Base-by-base conservation (phyloP, 345 rosid genomes). In the Mangifera indica region DNA sequence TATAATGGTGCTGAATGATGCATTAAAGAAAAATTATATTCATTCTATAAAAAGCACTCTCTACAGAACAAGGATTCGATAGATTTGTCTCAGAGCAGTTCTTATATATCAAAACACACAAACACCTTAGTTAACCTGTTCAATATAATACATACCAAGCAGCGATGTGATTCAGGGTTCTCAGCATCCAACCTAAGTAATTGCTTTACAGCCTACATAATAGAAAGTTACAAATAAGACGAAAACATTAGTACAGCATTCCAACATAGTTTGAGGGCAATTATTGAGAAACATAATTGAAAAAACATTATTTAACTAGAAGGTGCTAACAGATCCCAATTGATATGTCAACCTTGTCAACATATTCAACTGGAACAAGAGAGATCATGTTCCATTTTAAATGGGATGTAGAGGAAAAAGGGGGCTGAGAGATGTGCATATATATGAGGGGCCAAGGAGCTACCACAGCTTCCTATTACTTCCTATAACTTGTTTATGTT, bases 81-180 rank as follows among this genome's bases (percentile, higher is more conserved):
- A 24, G 25, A 57, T 52, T 40, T 69, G 0, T 15, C 60, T 25
- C 51, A 56, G 18, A 55, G 25, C 40, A 57, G n/a, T 26, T 46
- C 59, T 58, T 29, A 45, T 52, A 49, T 60, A 40, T 21, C 9
- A 42, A 24, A 44, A 25, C 11, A 58, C 10, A 46, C 20, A 67
- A 9, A 12, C 21, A 40, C 15, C 13, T 67, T 60, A 48, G 40
- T 44, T 14, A 22, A 51, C 37, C 70, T 60, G 24, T 69, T 62
- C 52, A 34, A 58, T 45, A 75, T 6, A 52, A 51, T 60, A 67
- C 86, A 73, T 84, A 94, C 97, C 98, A 94, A 80, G 78, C 97
- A 89, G 68, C 93, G 78, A 83, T 90, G 97, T 60, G 98, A 79
- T 84, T 90, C 93, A 9, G 99, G 96, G 76, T 85, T 83, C 81